Evolutionary conservation across 2,329 filamentous ascomycete genomes (phyloP), one percentile per base, ranked within the genome.

Genomic region (Podosphaera xanthii): DNA sequence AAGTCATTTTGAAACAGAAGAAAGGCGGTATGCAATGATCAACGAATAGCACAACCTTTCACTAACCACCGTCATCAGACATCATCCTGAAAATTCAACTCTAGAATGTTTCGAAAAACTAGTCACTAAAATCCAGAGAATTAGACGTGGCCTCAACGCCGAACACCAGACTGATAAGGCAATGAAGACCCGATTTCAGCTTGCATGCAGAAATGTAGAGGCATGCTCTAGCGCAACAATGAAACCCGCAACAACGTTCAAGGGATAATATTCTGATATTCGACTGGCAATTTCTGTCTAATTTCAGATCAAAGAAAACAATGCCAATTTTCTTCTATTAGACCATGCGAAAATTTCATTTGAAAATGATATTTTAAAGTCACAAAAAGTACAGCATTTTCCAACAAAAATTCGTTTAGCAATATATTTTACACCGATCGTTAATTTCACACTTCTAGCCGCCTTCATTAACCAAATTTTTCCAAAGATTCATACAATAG

Each of bases 1-100:
- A 58, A 9, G 35, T 3, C 56, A 58, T 49, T 58, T 58, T 48
- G 56, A 58, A 33, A 58, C 10, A 34, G 56, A 38, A 3, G 56
- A 58, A 40, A 22, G n/a, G 9, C 56, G 33, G 10, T 14, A 48
- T 31, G n/a, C 48, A 35, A 30, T 58, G 35, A 42, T 58, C 8
- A 42, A 38, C 9, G 46, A 30, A 31, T 57, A 30, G 56, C 14
- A 58, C 30, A 30, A 31, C 12, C 44, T n/a, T 49, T 58, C 56
- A 9, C 30, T 48, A 30, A 35, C 33, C 33, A 35, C 49, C 8
- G 9, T 31, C 10, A 33, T 44, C 5, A 33, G 12, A 34, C 34
- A 48, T 30, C 42, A 49, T 35, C 10, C 38, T 35, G 30, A 57
- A 49, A 35, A 34, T 31, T 30, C 30, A 56, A 56, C 12, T 42